A percentile compares a stretch with the other conserved stretches of the same genome.
These are phyloP conservation scores for Xerocomus potaroensis DNA, from an alignment of 768 basidiomycete species.

Conservation along the genomic window DNA sequence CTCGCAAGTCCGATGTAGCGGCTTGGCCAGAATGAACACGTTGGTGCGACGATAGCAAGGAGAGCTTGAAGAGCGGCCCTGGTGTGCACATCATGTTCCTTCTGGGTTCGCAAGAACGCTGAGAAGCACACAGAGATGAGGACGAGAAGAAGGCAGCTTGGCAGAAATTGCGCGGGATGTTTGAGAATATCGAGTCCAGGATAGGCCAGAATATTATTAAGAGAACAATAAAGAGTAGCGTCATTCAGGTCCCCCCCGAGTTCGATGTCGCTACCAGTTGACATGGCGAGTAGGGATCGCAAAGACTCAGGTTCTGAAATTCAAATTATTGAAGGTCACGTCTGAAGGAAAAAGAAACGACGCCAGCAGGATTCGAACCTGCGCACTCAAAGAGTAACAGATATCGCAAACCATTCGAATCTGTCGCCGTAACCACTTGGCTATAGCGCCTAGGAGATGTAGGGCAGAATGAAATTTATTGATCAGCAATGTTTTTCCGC, in stretches of 20 bases:
- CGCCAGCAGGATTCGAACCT: constrained; percentile 42
- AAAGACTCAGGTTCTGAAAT: too few species aligned
- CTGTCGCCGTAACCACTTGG: constrained; percentile 78
- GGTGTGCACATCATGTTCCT: constrained; percentile 9
- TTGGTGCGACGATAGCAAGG: constrained; percentile 40
- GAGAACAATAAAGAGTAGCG: background rate
- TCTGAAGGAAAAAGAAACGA: constrained; percentile 18
- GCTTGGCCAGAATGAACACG: constrained; percentile 42
- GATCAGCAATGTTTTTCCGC: too few species aligned
- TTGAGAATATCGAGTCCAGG: background rate
- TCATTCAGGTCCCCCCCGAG: constrained; percentile 2
- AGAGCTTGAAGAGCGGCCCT: constrained; percentile 34
- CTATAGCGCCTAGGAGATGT: constrained; percentile 45
- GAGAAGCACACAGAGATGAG: constrained; percentile 4
- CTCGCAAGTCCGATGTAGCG: constrained; percentile 33
- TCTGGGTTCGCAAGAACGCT: constrained; percentile 7
- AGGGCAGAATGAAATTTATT: too few species aligned
- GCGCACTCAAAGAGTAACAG: constrained; percentile 39
- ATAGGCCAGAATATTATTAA: background rate
- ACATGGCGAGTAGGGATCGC: too few species aligned
- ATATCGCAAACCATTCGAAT: constrained; percentile 45
- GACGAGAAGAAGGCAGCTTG: constrained; percentile 9
- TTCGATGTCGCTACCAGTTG: background rate
- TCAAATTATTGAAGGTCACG: background rate
- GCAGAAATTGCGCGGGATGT: background rate